Evolutionary conservation across 1,284 basidiomycete species (phyloP).

Genomic region (Bjerkandera adusta): DNA sequence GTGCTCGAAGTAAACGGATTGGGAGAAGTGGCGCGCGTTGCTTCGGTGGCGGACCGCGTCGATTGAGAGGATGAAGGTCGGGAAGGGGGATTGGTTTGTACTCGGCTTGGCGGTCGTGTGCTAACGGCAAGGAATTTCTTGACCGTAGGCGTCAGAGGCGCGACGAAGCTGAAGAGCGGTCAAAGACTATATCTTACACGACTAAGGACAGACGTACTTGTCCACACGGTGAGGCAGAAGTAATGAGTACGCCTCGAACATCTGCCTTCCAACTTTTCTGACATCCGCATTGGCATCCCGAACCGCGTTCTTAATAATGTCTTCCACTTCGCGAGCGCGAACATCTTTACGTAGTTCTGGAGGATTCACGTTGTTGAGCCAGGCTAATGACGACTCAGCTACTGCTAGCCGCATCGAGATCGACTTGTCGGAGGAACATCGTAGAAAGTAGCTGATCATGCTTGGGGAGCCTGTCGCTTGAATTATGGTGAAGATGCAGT

Average conservation of each 20-base stretch:
- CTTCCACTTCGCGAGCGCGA: constrained; percentile 66
- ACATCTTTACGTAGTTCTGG: constrained; percentile 69
- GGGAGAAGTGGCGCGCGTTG: neutral
- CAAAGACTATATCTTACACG: constrained; percentile 11
- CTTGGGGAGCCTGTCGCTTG: constrained; percentile 69
- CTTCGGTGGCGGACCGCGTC: neutral
- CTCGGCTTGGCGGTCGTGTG: constrained; percentile 17
- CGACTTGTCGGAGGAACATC: constrained; percentile 70
- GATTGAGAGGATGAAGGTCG: constrained; percentile 31
- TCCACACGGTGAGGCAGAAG: constrained; percentile 67
- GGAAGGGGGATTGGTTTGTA: constrained; percentile 24
- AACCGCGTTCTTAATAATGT: constrained; percentile 63
- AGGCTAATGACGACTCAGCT: constrained; percentile 61
- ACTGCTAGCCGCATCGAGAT: constrained; percentile 59
- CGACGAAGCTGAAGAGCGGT: constrained; percentile 53
- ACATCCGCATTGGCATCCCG: constrained; percentile 79
- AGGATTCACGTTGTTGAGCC: constrained; percentile 72
- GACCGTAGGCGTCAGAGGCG: constrained; percentile 72
- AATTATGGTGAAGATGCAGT: constrained; percentile 60
- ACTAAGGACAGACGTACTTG: constrained; percentile 38
- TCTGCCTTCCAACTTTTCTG: constrained; percentile 62
- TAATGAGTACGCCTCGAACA: constrained; percentile 75
- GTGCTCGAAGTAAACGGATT: no score
- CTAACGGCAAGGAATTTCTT: constrained; percentile 77
- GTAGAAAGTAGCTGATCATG: constrained; percentile 61